These are phyloP conservation scores for Firmiana major DNA, from an alignment of 345 rosid genomes.

Conservation along the genomic window DNA sequence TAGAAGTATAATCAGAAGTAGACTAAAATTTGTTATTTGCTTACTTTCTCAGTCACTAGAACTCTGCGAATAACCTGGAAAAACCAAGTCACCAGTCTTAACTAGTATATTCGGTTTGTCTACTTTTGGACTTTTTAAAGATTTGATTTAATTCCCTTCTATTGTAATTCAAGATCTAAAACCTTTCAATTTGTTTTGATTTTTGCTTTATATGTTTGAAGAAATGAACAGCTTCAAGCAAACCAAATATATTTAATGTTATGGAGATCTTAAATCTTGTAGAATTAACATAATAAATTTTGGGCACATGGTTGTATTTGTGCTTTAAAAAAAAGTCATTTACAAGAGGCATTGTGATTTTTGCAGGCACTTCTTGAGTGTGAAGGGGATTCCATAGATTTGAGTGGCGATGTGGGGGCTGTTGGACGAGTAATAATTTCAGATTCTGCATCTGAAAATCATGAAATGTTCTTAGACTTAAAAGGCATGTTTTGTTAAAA, in stretches of 20 bases:
- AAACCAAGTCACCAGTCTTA: slow-evolving; percentile 1
- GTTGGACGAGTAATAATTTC: slow-evolving; percentile 82
- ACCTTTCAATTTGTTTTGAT: neutral
- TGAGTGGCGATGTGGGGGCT: slow-evolving; percentile 96
- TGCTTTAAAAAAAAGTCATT: neutral
- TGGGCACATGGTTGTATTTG: neutral
- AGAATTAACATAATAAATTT: neutral
- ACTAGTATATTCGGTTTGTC: neutral
- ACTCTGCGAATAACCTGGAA: neutral
- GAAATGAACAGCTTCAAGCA: neutral
- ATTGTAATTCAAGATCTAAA: slow-evolving; percentile 3
- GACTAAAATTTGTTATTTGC: neutral
- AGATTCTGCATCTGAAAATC: slow-evolving; percentile 45
- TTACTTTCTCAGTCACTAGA: neutral
- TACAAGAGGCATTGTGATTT: neutral
- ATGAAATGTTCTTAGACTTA: slow-evolving; percentile 72
- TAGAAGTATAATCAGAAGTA: neutral
- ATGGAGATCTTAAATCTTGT: neutral
- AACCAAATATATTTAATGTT: neutral
- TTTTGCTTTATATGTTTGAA: neutral
- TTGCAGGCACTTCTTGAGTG: slow-evolving; percentile 91
- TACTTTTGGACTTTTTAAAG: neutral
- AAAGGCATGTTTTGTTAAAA: slow-evolving; percentile 52
- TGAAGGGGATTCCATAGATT: slow-evolving; percentile 93
- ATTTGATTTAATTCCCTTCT: neutral